Evolutionary conservation across 2,329 filamentous ascomycete genomes (phyloP).

Genomic region (Chaetomium globosum): DNA sequence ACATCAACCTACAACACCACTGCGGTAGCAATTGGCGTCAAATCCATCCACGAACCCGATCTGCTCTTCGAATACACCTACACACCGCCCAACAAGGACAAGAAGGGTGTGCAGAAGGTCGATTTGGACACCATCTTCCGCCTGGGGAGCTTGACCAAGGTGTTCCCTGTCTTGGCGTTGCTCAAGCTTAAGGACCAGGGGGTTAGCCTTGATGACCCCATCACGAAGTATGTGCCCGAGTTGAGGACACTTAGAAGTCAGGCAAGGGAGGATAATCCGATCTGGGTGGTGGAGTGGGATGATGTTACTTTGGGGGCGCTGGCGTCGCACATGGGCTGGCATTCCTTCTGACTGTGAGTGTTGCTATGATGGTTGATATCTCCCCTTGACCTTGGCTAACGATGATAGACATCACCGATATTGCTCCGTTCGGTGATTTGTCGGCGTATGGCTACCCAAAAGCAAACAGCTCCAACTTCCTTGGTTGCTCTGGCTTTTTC

Average conservation of each 20-base stretch:
- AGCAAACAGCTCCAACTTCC: slow-evolving; percentile 35
- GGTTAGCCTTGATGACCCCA: slow-evolving; percentile 46
- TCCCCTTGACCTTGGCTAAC: not conserved
- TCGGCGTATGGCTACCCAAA: slow-evolving; percentile 24
- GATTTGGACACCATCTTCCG: slow-evolving; percentile 44
- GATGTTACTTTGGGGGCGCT: slow-evolving; percentile 51
- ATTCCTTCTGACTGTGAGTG: slow-evolving; percentile 45
- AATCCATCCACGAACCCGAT: slow-evolving; percentile 47
- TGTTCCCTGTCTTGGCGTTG: slow-evolving; percentile 41
- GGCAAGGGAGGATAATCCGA: slow-evolving; percentile 36
- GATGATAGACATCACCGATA: slow-evolving; percentile 22
- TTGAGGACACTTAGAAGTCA: slow-evolving; percentile 36
- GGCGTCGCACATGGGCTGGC: slow-evolving; percentile 50
- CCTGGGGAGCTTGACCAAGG: slow-evolving; percentile 46
- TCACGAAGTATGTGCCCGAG: slow-evolving; percentile 51
- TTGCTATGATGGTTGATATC: not conserved
- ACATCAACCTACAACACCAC: slow-evolving; percentile 40
- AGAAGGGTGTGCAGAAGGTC: slow-evolving; percentile 38
- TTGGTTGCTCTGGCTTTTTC: slow-evolving; percentile 43
- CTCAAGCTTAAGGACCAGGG: slow-evolving; percentile 36
- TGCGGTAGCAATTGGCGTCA: slow-evolving; percentile 46
- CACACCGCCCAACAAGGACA: slow-evolving; percentile 43
- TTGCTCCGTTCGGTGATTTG: slow-evolving; percentile 21
- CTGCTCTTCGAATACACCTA: slow-evolving; percentile 47
- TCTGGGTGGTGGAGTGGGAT: slow-evolving; percentile 49